phyloP scores from a whole-genome alignment of 2,329 filamentous ascomycete species.

The Mycosphaerella sp. region DNA sequence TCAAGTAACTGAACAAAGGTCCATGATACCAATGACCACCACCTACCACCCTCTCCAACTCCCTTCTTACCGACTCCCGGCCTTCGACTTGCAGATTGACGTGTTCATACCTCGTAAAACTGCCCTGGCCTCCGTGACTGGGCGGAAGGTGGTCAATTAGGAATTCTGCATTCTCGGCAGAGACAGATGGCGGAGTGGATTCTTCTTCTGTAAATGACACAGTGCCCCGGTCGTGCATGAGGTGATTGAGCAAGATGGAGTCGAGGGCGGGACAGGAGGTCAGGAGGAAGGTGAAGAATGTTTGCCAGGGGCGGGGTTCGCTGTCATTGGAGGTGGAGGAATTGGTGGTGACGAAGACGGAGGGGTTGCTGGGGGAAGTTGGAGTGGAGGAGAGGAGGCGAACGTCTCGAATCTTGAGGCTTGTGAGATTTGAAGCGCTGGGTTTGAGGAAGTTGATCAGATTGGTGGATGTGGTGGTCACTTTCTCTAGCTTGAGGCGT shows the following conservation, averaged over 20 bases:
- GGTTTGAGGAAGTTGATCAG: conserved; percentile 24
- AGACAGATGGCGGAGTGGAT: conserved; percentile 7
- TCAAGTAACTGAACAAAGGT: conserved; percentile 24
- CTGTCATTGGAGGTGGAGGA: neutral
- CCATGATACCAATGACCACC: conserved; percentile 28
- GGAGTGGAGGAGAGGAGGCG: conserved; percentile 21
- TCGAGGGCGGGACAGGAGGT: conserved; percentile 18
- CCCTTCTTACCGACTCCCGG: conserved; percentile 14
- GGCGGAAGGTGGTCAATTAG: conserved; percentile 17
- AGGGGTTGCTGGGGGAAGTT: conserved; percentile 10
- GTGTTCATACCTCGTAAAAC: conserved; percentile 23
- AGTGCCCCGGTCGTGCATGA: conserved; percentile 24
- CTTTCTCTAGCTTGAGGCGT: conserved; percentile 29
- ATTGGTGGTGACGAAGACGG: conserved; percentile 6
- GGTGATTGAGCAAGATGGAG: conserved; percentile 28
- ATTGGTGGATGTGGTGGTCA: conserved; percentile 21
- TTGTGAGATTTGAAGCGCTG: conserved; percentile 17
- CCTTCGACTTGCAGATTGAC: conserved; percentile 23
- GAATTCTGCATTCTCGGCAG: conserved; percentile 11
- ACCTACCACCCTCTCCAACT: conserved; percentile 15
- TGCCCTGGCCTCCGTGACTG: conserved; percentile 11
- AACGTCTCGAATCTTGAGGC: conserved; percentile 30
- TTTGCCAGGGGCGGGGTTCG: conserved; percentile 22
- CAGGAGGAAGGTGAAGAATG: conserved; percentile 25
- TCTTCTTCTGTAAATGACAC: conserved; percentile 21